A percentile compares a stretch with the other conserved stretches of the same genome.
These are phyloP conservation scores for Scleromitrula shiraiana DNA, from an alignment of 2,329 filamentous ascomycete genomes.

Conservation along the genomic window DNA sequence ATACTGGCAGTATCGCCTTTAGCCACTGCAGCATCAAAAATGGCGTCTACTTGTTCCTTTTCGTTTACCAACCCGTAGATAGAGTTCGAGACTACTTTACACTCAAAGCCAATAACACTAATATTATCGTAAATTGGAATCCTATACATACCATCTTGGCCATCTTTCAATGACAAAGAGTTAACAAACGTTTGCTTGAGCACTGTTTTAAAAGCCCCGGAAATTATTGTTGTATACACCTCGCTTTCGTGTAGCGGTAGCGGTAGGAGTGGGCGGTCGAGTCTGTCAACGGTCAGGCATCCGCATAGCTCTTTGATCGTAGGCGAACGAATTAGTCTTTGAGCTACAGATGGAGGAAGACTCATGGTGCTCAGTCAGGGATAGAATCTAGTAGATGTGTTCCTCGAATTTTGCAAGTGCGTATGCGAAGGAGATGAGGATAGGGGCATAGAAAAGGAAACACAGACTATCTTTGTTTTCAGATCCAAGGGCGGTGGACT, in stretches of 20 bases:
- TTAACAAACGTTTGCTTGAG: constrained; percentile 56
- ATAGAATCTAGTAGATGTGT: not conserved
- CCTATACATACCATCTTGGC: constrained; percentile 53
- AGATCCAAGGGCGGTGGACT: not conserved
- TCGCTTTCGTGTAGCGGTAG: constrained; percentile 49
- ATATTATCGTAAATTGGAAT: constrained; percentile 70
- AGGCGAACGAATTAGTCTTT: not conserved
- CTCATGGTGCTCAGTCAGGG: not conserved
- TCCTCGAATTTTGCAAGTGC: not conserved
- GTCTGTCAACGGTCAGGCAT: not conserved
- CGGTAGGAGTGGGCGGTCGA: constrained; percentile 39
- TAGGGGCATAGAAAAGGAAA: not conserved
- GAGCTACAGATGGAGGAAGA: not conserved
- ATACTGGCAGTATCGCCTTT: constrained; percentile 56
- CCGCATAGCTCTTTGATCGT: not conserved
- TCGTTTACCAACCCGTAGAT: constrained; percentile 63
- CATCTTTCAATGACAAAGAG: constrained; percentile 34
- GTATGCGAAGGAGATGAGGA: not conserved
- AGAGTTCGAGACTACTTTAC: constrained; percentile 53
- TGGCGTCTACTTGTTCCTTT: constrained; percentile 50
- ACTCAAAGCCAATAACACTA: constrained; percentile 59
- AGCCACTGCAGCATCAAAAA: constrained; percentile 50
- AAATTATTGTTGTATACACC: constrained; percentile 51
- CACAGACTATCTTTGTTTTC: not conserved
- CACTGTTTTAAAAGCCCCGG: constrained; percentile 40